Conservation (phyloP, 345 rosid species). For the Hibiscus tridactylites region DNA sequence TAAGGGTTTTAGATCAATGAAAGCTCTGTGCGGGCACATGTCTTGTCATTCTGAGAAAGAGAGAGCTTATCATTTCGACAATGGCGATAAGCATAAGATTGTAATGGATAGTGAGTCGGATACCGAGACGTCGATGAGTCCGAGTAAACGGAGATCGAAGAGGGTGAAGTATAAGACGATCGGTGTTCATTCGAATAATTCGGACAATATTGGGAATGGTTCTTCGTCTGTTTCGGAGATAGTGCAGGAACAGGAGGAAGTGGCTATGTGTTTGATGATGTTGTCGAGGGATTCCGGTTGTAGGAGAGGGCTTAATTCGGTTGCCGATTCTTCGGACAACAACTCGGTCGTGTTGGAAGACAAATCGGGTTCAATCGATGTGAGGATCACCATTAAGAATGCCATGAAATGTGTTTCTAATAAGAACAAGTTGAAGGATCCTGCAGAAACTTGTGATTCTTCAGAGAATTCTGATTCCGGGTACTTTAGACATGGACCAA, state of each 20-base stretch:
- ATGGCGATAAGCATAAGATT: constrained; percentile 27
- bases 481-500: constrained; percentile 57
- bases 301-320: constrained; percentile 40
- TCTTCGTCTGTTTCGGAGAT: constrained; percentile 53
- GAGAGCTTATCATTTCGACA: constrained; percentile 21
- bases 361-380: constrained; percentile 46
- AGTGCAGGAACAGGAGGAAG: constrained; percentile 72
- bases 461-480: constrained; percentile 70
- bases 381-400: constrained; percentile 30
- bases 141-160: constrained; percentile 56
- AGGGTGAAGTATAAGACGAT: constrained; percentile 36
- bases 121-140: constrained; percentile 49
- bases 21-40: constrained; percentile 94
- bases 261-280: constrained; percentile 80
- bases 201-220: constrained; percentile 27
- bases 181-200: constrained; percentile 22
- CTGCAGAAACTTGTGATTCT: constrained; percentile 18
- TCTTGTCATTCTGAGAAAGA: constrained; percentile 76
- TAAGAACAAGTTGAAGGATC: constrained; percentile 20
- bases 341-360: constrained; percentile 59
- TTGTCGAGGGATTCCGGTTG: constrained; percentile 62
- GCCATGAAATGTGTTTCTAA: constrained; percentile 25
- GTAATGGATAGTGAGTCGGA: constrained; percentile 59
- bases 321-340: constrained; percentile 65
- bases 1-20: constrained; percentile 65